Evolutionary conservation across 352 stramenopile genomes (phyloP).

Genomic region (Pythium grandisporangium): DNA sequence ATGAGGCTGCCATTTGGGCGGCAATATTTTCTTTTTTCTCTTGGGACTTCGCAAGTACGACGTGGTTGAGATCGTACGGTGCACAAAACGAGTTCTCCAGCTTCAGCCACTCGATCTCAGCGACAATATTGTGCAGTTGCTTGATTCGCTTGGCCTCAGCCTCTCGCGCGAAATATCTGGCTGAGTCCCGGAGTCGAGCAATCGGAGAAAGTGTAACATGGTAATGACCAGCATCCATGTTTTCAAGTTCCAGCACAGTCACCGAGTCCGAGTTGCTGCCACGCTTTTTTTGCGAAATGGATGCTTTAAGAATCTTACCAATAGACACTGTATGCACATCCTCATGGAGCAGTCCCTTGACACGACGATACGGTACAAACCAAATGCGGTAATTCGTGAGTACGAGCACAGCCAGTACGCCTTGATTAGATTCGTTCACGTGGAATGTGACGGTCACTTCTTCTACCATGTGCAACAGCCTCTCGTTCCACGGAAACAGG

Average conservation of each 20-base stretch:
- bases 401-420: conserved; percentile 68
- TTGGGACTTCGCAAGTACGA: conserved; percentile 32
- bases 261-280: conserved; percentile 68
- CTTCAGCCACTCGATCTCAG: conserved; percentile 77
- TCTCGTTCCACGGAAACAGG: conserved; percentile 78
- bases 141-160: conserved; percentile 76
- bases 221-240: conserved; percentile 83
- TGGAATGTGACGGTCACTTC: conserved; percentile 85
- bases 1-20: too few species aligned
- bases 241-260: conserved; percentile 67
- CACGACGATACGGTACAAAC: conserved; percentile 75
- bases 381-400: conserved; percentile 81
- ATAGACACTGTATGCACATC: conserved; percentile 77
- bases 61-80: conserved; percentile 63
- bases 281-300: conserved; percentile 71
- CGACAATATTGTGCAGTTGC: conserved; percentile 66
- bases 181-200: conserved; percentile 52
- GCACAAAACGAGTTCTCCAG: conserved; percentile 82
- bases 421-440: conserved; percentile 80
- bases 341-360: conserved; percentile 67
- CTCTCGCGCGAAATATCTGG: conserved; percentile 58
- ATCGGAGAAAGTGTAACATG: conserved; percentile 80
- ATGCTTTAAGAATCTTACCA: conserved; percentile 70
- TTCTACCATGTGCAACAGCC: conserved; percentile 78
- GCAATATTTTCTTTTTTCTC: conserved; percentile 50